Base-by-base conservation (phyloP, 163 green algal genomes). In the Scenedesmus sp. region DNA sequence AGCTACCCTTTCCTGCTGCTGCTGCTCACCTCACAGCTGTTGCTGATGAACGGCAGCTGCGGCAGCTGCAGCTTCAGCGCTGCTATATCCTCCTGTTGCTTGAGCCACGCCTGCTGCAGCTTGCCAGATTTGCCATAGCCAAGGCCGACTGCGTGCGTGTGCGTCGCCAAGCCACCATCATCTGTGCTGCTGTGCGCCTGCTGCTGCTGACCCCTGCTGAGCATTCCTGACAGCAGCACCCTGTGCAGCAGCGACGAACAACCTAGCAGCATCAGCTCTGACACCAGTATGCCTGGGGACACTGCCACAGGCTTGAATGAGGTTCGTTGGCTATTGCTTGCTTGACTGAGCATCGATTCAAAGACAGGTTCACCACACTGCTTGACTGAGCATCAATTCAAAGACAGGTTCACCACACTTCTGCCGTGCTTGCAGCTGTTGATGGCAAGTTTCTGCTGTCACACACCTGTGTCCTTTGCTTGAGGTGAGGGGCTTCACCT, bases 41-140 rank as follows among this genome's bases (percentile, higher is more conserved):
- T 86, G 57, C 73, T 87, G 5, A 93, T 85, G 66, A 90, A 92
- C 2, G 89, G 89, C 89, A 90, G 66, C 56, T 20, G 73, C 4
- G 67, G 70, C 90, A 93, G 60, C 26, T 57, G 23, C 56, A 76
- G 57, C 57, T 73, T 86, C 70, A 82, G 34, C 4, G 55, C 26
- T 52, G 84, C 34, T 57, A 20, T 56, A 13, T 55, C 88, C 10
- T 46, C 20, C 56, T 85, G 86, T 46, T 88, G 57, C 46, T 88
- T 74, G 52, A 90, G 70, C 90, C 90, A 93, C 2, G 88, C 52
- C 34, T 85, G 67, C 84, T 81, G 90, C 56, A 90, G 70, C 2
- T 64, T 62, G 5, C 26, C 34, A 18, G 55, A 18, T 57, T 93
- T 93, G 83, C 83, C 90, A 86, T 73, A 93, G 70, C 90, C 90